Conservation (phyloP, 371 early-diverging fungal genomes). For the Mucor indicus region DNA sequence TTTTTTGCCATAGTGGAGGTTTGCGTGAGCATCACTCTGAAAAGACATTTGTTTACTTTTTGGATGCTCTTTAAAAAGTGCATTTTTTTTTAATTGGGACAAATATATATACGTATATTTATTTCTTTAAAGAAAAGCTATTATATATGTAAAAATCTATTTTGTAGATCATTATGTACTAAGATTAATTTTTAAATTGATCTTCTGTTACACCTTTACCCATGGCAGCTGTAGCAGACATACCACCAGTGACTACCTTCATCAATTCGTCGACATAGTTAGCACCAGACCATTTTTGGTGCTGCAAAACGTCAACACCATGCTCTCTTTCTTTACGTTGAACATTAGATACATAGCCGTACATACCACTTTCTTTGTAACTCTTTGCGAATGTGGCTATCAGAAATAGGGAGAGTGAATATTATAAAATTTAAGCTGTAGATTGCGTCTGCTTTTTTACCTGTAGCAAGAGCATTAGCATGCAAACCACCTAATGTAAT, state of each 20-base stretch:
- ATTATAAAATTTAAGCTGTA: too few relatives aligned
- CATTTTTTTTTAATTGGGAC: too few relatives aligned
- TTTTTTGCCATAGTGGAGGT: too few relatives aligned
- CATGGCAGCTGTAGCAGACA: constrained; percentile 95
- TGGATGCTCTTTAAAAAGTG: too few relatives aligned
- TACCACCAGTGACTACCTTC: constrained; percentile 91
- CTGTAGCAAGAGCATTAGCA: constrained; percentile 76
- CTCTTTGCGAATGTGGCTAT: constrained; percentile 89
- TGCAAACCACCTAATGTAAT: constrained; percentile 98
- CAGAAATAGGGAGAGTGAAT: too few relatives aligned
- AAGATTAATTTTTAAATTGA: constrained; percentile 63
- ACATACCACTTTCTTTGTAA: constrained; percentile 90
- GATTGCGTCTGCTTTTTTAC: constrained; percentile 13
- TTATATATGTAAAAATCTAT: too few relatives aligned
- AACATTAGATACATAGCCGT: constrained; percentile 91
- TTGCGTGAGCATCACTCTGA: too few relatives aligned
- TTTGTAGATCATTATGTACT: too few relatives aligned
- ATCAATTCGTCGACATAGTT: constrained; percentile 92
- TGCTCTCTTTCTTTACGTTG: constrained; percentile 92
- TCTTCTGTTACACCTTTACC: constrained; percentile 88
- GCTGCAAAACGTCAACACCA: constrained; percentile 92
- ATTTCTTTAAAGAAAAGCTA: too few relatives aligned
- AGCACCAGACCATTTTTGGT: constrained; percentile 99
- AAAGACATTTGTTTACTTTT: too few relatives aligned
- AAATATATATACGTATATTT: too few relatives aligned